A percentile compares a stretch with the other conserved stretches of the same genome.
These are phyloP conservation scores for Acanthamoeba royreba DNA, from an alignment of 208 protist species.

Conservation along the genomic window DNA sequence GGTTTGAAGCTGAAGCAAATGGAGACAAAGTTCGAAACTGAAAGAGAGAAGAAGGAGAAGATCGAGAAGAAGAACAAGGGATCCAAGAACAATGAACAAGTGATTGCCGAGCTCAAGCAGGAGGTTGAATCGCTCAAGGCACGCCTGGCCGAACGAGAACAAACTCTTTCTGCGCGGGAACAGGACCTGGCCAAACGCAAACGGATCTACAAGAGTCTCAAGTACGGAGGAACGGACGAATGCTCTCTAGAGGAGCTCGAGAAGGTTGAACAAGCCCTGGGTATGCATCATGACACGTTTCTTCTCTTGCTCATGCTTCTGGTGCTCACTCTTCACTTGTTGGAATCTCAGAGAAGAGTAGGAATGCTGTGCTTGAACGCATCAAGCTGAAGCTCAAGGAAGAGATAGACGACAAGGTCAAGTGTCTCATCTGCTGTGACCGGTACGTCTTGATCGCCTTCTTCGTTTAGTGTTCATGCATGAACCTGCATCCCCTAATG, in stretches of 20 bases:
- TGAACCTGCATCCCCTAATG: background rate
- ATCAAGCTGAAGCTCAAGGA: background rate
- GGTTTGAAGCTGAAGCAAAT: background rate
- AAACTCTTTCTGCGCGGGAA: background rate
- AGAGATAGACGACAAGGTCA: background rate
- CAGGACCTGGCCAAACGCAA: background rate
- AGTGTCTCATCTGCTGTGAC: background rate
- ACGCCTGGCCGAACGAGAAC: background rate
- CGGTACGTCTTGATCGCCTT: background rate
- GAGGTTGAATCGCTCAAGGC: background rate
- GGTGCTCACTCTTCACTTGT: too few relatives aligned
- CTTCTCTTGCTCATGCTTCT: too few relatives aligned
- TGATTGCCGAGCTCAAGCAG: background rate
- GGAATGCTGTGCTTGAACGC: background rate
- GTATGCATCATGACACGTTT: background rate
- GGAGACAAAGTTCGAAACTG: constrained; percentile 34
- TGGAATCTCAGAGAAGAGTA: background rate
- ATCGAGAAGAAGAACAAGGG: background rate
- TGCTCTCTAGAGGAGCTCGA: background rate
- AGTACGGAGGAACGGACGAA: background rate
- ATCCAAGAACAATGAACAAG: background rate
- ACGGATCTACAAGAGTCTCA: background rate
- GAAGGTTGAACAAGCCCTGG: background rate
- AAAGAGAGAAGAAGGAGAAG: too few relatives aligned
- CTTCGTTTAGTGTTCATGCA: background rate